Base-by-base conservation (phyloP, 306 rosid genomes). In the Abrus precatorius region DNA sequence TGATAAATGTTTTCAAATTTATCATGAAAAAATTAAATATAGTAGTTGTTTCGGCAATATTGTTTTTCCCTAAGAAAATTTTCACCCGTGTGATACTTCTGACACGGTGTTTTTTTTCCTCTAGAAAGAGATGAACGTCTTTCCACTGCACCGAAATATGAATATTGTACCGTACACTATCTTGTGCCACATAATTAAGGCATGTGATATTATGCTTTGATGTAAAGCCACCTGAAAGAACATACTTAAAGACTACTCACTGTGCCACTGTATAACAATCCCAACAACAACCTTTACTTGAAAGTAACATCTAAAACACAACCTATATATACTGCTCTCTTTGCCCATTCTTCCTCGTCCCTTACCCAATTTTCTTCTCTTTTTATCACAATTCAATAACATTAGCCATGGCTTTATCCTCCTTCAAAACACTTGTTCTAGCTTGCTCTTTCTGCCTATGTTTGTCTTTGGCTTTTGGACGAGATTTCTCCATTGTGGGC, bases 401-500 rank as follows among this genome's bases (percentile, higher is more conserved):
- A 63, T 44, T 64, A 3, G 10, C 56, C 2, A 89, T 89, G 97
- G 87, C 88, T 80, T 49, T 80, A 69, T 62, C 66, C 48, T 11
- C 61, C 9, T 67, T 81, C 29, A 89, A 82, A 71, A 12, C 82
- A 69, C 84, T 87, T 40, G 12, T 84, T 65, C 69, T 86, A 3
- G 62, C 74, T 10, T 81, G 80, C 63, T 78, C 82, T 78, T 38
- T 91, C 3, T 72, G 74, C 77, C 9, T 86, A 9, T 82, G 74
- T 5, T 33, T 36, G 4, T 60, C 82, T 40, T 30, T 69, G 65
- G 73, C 79, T 30, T 57, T 69, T 5, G 94, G 79, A 1, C 81
- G 69, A 0, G 92, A 90, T 5, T 85, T 85, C 70, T 92, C 97
- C 56, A 88, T 90, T n/a, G 83, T 89, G 38, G 93, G 97, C 53